These are phyloP conservation scores for Isabelozyma heimii DNA, from an alignment of 805 yeast species.

Conservation along the genomic window DNA sequence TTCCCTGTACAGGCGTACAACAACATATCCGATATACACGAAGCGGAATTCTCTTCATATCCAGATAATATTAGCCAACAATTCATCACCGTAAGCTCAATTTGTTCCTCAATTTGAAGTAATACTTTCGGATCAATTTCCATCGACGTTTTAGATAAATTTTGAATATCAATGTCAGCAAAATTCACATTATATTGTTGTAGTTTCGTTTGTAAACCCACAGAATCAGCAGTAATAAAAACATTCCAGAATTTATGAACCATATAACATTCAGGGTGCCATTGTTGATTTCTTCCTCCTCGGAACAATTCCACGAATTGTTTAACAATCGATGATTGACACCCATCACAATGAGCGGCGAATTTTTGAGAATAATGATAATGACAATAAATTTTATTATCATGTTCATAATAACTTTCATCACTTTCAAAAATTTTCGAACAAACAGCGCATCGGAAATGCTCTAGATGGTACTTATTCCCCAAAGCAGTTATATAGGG, in stretches of 20 bases:
- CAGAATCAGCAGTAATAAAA: slow-evolving; percentile 58
- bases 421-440: slow-evolving; percentile 82
- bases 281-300: slow-evolving; percentile 89
- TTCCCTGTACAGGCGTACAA: slow-evolving; percentile 76
- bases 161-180: slow-evolving; percentile 20
- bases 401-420: slow-evolving; percentile 89
- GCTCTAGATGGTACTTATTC: slow-evolving; percentile 89
- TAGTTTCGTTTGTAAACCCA: slow-evolving; percentile 38
- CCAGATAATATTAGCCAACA: slow-evolving; percentile 88
- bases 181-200: slow-evolving; percentile 6
- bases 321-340: slow-evolving; percentile 84
- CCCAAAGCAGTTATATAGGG: slow-evolving; percentile 93
- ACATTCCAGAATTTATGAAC: slow-evolving; percentile 97
- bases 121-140: slow-evolving; percentile 45
- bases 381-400: slow-evolving; percentile 81
- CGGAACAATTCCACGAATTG: slow-evolving; percentile 91
- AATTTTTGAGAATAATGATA: slow-evolving; percentile 83
- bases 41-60: slow-evolving; percentile 88
- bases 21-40: slow-evolving; percentile 88
- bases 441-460: slow-evolving; percentile 89
- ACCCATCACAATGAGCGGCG: slow-evolving; percentile 92
- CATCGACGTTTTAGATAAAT: slow-evolving; percentile 1
- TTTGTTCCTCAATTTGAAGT: slow-evolving; percentile 56
- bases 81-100: slow-evolving; percentile 55
- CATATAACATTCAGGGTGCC: slow-evolving; percentile 99